Evolutionary conservation across 495 filamentous ascomycete species (phyloP).

Genomic region (Halenospora varia): DNA sequence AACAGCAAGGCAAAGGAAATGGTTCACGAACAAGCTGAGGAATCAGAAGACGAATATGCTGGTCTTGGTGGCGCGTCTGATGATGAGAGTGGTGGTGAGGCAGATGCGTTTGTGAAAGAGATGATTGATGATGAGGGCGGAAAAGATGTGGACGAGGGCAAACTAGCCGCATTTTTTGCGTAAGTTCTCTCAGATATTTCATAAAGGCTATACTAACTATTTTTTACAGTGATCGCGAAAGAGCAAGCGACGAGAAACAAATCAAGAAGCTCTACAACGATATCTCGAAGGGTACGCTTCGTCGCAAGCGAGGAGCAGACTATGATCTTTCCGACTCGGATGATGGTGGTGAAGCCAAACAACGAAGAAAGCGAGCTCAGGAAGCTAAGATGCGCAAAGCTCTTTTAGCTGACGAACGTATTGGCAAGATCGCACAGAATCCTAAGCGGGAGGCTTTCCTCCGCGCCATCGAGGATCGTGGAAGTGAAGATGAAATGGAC

Average conservation of each 20-base stretch:
- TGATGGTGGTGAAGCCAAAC: conserved; percentile 72
- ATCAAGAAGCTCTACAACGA: conserved; percentile 89
- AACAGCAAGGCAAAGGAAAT: conserved; percentile 85
- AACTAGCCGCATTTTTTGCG: conserved; percentile 84
- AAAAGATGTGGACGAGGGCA: conserved; percentile 68
- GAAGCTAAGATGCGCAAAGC: conserved; percentile 91
- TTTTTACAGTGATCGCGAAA: conserved; percentile 54
- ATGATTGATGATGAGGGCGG: conserved; percentile 82
- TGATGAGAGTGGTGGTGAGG: conserved; percentile 69
- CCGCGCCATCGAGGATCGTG: conserved; percentile 78
- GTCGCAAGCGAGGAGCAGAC: conserved; percentile 69
- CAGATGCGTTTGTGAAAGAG: conserved; percentile 57
- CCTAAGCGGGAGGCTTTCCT: conserved; percentile 90
- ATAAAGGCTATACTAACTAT: conserved; percentile 13
- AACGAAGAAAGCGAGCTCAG: conserved; percentile 77
- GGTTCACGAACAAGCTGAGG: conserved; percentile 89
- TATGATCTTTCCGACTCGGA: conserved; percentile 85
- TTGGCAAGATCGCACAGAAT: conserved; percentile 86
- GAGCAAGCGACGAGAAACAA: conserved; percentile 71
- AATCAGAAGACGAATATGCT: conserved; percentile 98
- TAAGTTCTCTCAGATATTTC: conserved; percentile 45
- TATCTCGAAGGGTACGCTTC: conserved; percentile 79
- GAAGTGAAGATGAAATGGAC: conserved; percentile 73
- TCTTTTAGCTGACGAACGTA: conserved; percentile 82
- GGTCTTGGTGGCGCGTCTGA: conserved; percentile 88